A percentile compares a stretch with the other conserved stretches of the same genome.
These are phyloP conservation scores for Colletotrichum falcatum DNA, from an alignment of 2,329 filamentous ascomycete species.

Conservation along the genomic window DNA sequence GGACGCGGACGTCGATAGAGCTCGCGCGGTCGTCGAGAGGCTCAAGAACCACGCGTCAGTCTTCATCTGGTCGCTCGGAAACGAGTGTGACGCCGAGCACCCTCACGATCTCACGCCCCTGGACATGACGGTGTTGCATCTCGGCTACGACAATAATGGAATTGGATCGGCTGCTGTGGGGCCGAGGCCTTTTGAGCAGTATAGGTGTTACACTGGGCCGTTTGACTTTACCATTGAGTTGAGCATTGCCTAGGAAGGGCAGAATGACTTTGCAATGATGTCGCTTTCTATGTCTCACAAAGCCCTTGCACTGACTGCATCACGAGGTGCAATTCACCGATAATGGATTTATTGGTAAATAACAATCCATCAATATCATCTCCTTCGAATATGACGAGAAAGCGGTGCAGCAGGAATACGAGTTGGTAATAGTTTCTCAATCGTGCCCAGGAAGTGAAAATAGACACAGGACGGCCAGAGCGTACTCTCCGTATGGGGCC, in stretches of 20 bases:
- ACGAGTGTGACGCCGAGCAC: conserved; percentile 68
- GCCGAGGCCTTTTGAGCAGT: conserved; percentile 47
- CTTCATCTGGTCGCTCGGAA: conserved; percentile 79
- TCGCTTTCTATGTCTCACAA: neutral
- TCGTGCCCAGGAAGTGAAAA: too few relatives aligned
- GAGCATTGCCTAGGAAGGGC: conserved; percentile 1
- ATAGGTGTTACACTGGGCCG: conserved; percentile 34
- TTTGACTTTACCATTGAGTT: conserved; percentile 46
- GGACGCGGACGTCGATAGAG: conserved; percentile 75
- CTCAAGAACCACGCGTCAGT: conserved; percentile 71
- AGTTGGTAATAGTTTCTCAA: too few relatives aligned
- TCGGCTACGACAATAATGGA: conserved; percentile 58
- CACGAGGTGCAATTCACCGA: too few relatives aligned
- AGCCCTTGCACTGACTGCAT: too few relatives aligned
- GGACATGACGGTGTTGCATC: conserved; percentile 54
- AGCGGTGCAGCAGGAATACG: too few relatives aligned
- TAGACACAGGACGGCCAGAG: too few relatives aligned
- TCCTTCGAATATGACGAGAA: neutral
- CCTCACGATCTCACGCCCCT: conserved; percentile 59
- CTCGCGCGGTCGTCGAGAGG: conserved; percentile 71
- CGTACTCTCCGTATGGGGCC: too few relatives aligned
- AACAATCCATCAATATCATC: too few relatives aligned
- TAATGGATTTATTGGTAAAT: too few relatives aligned
- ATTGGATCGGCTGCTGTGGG: conserved; percentile 59
- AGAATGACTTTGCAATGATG: too few relatives aligned